Conservation (phyloP, 2,329 filamentous ascomycete genomes). For the Immersiporthe knoxdaviesiana region DNA sequence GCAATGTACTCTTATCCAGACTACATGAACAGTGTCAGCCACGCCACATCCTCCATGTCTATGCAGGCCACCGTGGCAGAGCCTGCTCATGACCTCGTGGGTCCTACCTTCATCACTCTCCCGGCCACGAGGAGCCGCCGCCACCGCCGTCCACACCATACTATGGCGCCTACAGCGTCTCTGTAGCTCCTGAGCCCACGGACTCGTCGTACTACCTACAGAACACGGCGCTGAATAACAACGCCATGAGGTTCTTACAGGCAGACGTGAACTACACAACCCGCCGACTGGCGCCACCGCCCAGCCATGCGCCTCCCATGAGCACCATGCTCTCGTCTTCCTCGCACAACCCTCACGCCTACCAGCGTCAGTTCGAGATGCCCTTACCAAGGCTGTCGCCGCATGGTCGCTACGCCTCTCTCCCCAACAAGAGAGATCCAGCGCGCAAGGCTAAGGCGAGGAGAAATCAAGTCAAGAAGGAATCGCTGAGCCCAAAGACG, state of each 20-base stretch:
- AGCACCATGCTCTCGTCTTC: slow-evolving; percentile 8
- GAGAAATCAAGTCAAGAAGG: slow-evolving; percentile 4
- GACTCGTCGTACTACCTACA: slow-evolving; percentile 18
- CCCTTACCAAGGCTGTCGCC: slow-evolving; percentile 22
- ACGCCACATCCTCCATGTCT: slow-evolving; percentile 51
- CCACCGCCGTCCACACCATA: slow-evolving; percentile 39
- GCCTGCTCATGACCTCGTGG: slow-evolving; percentile 36
- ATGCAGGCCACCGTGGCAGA: slow-evolving; percentile 43
- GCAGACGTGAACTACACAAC: slow-evolving; percentile 23
- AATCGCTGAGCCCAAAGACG: slow-evolving; percentile 16
- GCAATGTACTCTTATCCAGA: slow-evolving; percentile 50
- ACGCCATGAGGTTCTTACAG: slow-evolving; percentile 7
- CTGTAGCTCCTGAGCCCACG: slow-evolving; percentile 32
- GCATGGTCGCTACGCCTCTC: slow-evolving; percentile 9
- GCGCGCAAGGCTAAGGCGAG: slow-evolving; percentile 20
- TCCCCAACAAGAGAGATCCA: slow-evolving; percentile 16
- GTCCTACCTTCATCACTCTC: slow-evolving; percentile 42
- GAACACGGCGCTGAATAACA: background rate
- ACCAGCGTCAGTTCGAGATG: slow-evolving; percentile 21
- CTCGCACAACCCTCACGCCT: slow-evolving; percentile 1
- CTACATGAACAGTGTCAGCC: slow-evolving; percentile 47
- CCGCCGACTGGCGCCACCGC: slow-evolving; percentile 22
- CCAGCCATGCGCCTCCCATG: slow-evolving; percentile 10
- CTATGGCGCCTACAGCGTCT: slow-evolving; percentile 44
- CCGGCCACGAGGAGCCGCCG: slow-evolving; percentile 29